phyloP scores from a whole-genome alignment of 495 filamentous ascomycete species.

The Penicillium cataractarum region DNA sequence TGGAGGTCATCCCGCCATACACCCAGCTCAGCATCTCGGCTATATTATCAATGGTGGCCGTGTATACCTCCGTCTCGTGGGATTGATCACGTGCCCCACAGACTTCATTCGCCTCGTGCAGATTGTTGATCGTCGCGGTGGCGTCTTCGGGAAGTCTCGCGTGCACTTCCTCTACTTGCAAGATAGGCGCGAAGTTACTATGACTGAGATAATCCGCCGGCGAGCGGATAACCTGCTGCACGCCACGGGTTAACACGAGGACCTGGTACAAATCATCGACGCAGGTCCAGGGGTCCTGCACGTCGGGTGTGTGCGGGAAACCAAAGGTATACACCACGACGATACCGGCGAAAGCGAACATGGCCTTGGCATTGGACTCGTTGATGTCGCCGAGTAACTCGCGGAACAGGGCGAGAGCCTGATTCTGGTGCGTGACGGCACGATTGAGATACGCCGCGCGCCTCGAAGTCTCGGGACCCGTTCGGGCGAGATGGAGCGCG shows the following conservation, averaged over 20 bases:
- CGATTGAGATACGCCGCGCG: slow-evolving; percentile 38
- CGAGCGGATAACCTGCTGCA: slow-evolving; percentile 45
- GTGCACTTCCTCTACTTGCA: slow-evolving; percentile 32
- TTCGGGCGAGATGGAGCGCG: slow-evolving; percentile 50
- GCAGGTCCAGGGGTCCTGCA: slow-evolving; percentile 39
- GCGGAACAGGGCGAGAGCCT: slow-evolving; percentile 50
- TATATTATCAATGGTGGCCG: slow-evolving; percentile 37
- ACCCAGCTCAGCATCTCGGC: slow-evolving; percentile 35
- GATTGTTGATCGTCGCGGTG: slow-evolving; percentile 20
- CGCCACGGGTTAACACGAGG: slow-evolving; percentile 47
- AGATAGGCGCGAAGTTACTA: slow-evolving; percentile 36
- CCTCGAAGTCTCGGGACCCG: slow-evolving; percentile 24
- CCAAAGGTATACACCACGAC: slow-evolving; percentile 56
- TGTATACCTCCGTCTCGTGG: slow-evolving; percentile 42
- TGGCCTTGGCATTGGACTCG: slow-evolving; percentile 49
- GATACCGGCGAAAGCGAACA: slow-evolving; percentile 55
- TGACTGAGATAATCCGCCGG: slow-evolving; percentile 32
- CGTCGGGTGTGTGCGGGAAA: slow-evolving; percentile 44
- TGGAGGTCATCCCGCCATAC: slow-evolving; percentile 32
- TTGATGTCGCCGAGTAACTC: slow-evolving; percentile 44
- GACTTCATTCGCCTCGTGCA: slow-evolving; percentile 36
- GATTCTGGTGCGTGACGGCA: slow-evolving; percentile 53
- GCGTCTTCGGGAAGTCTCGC: slow-evolving; percentile 27
- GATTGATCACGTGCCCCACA: slow-evolving; percentile 30
- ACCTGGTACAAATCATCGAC: slow-evolving; percentile 49